Percentiles rank a stretch among this genome's conserved stretches.
phyloP scores from a whole-genome alignment of 177 flowering plant species.

The Vitis hybrid region DNA sequence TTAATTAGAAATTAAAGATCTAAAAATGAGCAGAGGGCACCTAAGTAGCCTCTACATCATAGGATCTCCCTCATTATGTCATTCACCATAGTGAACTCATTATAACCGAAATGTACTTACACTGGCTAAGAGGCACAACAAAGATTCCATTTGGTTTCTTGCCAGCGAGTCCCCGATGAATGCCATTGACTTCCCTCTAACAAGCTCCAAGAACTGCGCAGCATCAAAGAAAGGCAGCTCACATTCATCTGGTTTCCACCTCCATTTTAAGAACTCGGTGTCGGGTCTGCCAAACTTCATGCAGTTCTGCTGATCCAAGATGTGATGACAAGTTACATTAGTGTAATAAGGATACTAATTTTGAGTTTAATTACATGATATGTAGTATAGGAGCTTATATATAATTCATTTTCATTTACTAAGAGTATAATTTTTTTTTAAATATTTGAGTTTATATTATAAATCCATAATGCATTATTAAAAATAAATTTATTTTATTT shows the following conservation, averaged over 20 bases:
- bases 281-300: conserved; percentile 14
- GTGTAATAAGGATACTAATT: conserved; percentile 3
- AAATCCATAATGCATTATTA: too few species aligned
- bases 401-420: too few species aligned
- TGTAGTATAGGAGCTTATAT: too few species aligned
- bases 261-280: conserved; percentile 9
- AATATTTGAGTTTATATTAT: too few species aligned
- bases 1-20: too few species aligned
- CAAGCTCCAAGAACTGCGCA: conserved; percentile 10
- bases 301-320: conserved; percentile 11
- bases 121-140: conserved; percentile 21
- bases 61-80: too few species aligned
- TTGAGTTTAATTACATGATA: too few species aligned
- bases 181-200: conserved; percentile 18
- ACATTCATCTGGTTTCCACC: conserved; percentile 12
- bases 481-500: too few species aligned
- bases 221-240: conserved; percentile 14
- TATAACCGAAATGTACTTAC: conserved; percentile 6
- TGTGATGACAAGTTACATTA: not conserved
- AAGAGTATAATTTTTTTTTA: too few species aligned
- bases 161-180: conserved; percentile 22
- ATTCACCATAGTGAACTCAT: too few species aligned
- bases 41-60: too few species aligned
- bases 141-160: conserved; percentile 20
- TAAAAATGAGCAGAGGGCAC: too few species aligned